phyloP scores from a whole-genome alignment of 2,329 filamentous ascomycete genomes.

The Aspergillus sp. region DNA sequence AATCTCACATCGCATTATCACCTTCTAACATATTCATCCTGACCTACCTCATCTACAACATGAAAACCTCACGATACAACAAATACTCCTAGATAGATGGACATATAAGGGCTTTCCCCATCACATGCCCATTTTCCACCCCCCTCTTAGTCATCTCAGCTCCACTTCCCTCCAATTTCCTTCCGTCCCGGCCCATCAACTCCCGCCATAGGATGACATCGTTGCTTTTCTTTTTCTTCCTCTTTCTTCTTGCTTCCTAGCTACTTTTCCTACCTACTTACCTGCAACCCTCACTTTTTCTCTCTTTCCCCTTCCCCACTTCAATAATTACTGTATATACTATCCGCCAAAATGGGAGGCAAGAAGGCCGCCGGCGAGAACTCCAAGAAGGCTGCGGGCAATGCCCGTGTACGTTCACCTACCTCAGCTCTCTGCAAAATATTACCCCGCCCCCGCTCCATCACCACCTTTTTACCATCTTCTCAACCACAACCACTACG shows the following conservation, averaged over 20 bases:
- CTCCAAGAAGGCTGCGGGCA: slow-evolving; percentile 85
- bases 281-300: no score
- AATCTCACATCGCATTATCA: no score
- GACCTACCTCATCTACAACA: no score
- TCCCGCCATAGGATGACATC: slow-evolving; percentile 9
- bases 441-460: slow-evolving; percentile 30
- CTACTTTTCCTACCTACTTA: not conserved
- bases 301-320: not conserved
- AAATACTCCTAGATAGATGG: not conserved
- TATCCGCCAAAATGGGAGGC: slow-evolving; percentile 63
- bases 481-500: not conserved
- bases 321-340: not conserved
- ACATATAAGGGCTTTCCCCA: not conserved
- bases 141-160: slow-evolving; percentile 2
- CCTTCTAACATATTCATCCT: no score
- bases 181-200: slow-evolving; percentile 2
- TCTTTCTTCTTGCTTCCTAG: not conserved
- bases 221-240: not conserved
- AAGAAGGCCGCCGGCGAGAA: slow-evolving; percentile 69
- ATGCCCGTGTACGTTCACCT: slow-evolving; percentile 58
- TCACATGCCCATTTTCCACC: no score
- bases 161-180: not conserved
- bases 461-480: not conserved
- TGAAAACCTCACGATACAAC: no score
- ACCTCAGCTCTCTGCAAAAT: not conserved